Base-by-base conservation (phyloP, 2,329 filamentous ascomycete species). In the Paracoccidioides lutzii region DNA sequence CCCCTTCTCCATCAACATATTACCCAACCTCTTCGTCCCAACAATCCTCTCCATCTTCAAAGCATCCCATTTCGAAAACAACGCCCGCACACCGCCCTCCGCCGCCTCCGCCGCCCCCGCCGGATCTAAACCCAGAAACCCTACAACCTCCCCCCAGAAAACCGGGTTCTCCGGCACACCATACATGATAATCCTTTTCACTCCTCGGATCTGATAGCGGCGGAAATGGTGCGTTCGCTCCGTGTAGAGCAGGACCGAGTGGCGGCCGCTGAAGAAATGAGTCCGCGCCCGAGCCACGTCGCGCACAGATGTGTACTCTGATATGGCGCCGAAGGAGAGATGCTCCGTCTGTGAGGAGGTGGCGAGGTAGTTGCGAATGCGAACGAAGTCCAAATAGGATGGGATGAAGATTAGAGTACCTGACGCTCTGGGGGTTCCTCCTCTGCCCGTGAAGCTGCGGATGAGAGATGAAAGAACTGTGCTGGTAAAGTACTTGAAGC, bases 181-280 rank as follows among this genome's bases (percentile, higher is more conserved):
- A 68, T 97, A 97, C 76, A 95, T 85, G 53, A 96, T 79, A n/a
- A 97, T 81, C 43, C 84, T 79, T 69, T 84, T 84, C 12, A 93
- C 89, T 28, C 93, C 93, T 40, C 82, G 80, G 54, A 98, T 78
- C 61, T 81, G 80, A 66, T 93, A 90, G n/a, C 93, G 80, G 52
- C 89, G 83, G 77, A 97, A 97, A 71, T 98, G 93, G 71, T 98
- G 93, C n/a, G 90, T 88, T 57, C 93, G 84, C 69, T 95, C 91
- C 1, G 90, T 94, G 73, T 97, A 98, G 14, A 98, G 76, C 42
- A 98, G 73, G 15, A 97, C 79, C 22, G 82, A 82, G 67, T 96
- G 87, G 14, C 90, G 79, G 4, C 90, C 93, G 42, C 77, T 86
- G 60, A 89, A 75, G 71, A 98, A 97, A 67, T 96, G 88, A 10